Conservation (phyloP, 129 eudicot species). For the Solidago caesia region DNA sequence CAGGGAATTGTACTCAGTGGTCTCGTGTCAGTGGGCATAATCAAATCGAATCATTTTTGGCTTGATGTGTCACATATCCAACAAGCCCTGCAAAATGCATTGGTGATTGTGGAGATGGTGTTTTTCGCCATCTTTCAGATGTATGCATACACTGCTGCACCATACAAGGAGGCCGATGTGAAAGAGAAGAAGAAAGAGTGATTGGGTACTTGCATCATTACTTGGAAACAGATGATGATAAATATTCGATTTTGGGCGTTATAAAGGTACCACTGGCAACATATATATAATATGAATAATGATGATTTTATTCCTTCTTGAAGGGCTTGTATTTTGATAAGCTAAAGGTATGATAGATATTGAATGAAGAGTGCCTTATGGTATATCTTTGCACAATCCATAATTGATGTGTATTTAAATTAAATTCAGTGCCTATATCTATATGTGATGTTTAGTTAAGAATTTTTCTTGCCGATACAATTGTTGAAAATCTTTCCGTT, state of each 20-base stretch:
- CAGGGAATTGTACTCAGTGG: constrained; percentile 75
- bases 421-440: neutral
- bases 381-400: neutral
- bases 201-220: constrained; percentile 3
- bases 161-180: constrained; percentile 45
- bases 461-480: too few species aligned
- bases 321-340: constrained; percentile 32
- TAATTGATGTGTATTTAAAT: neutral
- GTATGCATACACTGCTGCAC: constrained; percentile 82
- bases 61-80: constrained; percentile 74
- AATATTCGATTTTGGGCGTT: constrained; percentile 22
- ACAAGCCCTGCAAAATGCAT: constrained; percentile 65
- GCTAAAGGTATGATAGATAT: constrained; percentile 16
- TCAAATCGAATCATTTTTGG: constrained; percentile 77
- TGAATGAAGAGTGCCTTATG: constrained; percentile 19
- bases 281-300: neutral
- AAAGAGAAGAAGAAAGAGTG: constrained; percentile 75
- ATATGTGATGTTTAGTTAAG: neutral
- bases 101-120: constrained; percentile 91
- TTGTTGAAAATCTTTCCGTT: too few species aligned
- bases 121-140: constrained; percentile 69
- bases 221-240: neutral
- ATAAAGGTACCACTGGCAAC: neutral
- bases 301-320: constrained; percentile 2
- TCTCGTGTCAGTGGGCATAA: constrained; percentile 64